Conservation (phyloP, 805 yeast species). For the Wickerhamomyces sydowiorum region DNA sequence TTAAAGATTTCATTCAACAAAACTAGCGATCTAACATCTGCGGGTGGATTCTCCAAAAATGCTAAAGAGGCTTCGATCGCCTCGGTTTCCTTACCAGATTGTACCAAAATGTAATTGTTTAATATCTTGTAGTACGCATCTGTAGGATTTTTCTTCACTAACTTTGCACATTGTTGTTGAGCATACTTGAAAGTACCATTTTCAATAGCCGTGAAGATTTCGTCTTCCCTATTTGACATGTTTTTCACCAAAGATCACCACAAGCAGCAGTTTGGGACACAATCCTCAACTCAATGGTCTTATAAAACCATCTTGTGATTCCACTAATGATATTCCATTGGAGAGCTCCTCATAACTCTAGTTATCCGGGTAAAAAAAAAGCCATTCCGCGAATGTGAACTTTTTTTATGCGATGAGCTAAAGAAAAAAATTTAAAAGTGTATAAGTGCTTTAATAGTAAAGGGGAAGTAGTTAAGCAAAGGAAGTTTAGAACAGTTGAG, state of each 20-base stretch:
- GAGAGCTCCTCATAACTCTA: too few species aligned
- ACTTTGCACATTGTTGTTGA: slow-evolving; percentile 37
- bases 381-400: background rate
- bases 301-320: too few species aligned
- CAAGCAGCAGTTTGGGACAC: too few species aligned
- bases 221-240: slow-evolving; percentile 28
- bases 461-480: background rate
- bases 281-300: too few species aligned
- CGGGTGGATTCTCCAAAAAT: slow-evolving; percentile 34
- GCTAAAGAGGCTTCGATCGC: slow-evolving; percentile 16
- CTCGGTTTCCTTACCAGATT: slow-evolving; percentile 27
- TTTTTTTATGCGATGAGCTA: background rate
- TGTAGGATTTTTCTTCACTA: slow-evolving; percentile 51
- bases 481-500: background rate
- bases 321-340: too few species aligned
- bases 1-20: slow-evolving; percentile 41
- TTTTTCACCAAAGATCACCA: background rate
- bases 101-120: slow-evolving; percentile 24
- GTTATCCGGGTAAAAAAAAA: background rate
- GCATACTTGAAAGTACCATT: slow-evolving; percentile 53
- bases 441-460: too few species aligned
- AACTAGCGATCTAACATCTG: slow-evolving; percentile 48
- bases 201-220: slow-evolving; percentile 38
- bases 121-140: slow-evolving; percentile 41
- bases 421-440: background rate